A percentile compares a stretch with the other conserved stretches of the same genome.
phyloP scores from a whole-genome alignment of 805 yeast genomes.

The Cephaloascus fragrans region DNA sequence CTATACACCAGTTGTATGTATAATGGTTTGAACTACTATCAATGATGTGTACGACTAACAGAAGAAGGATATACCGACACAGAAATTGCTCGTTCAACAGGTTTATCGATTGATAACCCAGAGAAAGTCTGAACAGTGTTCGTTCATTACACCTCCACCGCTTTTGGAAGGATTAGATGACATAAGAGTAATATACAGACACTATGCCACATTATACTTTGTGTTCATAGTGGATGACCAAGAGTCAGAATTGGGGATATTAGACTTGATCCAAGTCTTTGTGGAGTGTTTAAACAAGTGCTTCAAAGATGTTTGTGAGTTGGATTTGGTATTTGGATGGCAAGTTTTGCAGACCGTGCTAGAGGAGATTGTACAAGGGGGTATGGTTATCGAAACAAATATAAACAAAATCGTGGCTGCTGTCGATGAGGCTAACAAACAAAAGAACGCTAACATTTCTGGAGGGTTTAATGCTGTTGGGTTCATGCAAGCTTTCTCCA shows the following conservation, averaged over 20 bases:
- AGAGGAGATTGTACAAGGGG: conserved; percentile 92
- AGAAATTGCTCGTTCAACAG: conserved; percentile 69
- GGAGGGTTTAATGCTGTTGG: conserved; percentile 16
- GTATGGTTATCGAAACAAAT: conserved; percentile 94
- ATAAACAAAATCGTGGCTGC: conserved; percentile 73
- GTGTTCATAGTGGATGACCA: conserved; percentile 94
- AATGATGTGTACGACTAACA: neutral
- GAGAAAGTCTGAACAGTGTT: conserved; percentile 70
- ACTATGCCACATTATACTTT: conserved; percentile 92
- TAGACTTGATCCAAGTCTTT: conserved; percentile 92
- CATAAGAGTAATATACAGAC: conserved; percentile 84
- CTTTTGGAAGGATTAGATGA: conserved; percentile 58
- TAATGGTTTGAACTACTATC: neutral
- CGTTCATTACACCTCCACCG: conserved; percentile 86
- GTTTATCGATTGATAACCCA: conserved; percentile 69
- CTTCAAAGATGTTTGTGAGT: conserved; percentile 88
- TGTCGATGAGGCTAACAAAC: conserved; percentile 62
- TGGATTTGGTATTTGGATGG: conserved; percentile 98
- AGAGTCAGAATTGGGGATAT: conserved; percentile 87
- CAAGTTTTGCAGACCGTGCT: conserved; percentile 87
- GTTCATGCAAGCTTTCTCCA: conserved; percentile 1
- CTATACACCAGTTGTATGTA: conserved; percentile 65
- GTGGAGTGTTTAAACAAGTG: conserved; percentile 92
- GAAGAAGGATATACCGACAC: conserved; percentile 59
- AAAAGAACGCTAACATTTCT: conserved; percentile 18